Evolutionary conservation across 208 protist species (phyloP).

Genomic region (Spongospora subterranea): DNA sequence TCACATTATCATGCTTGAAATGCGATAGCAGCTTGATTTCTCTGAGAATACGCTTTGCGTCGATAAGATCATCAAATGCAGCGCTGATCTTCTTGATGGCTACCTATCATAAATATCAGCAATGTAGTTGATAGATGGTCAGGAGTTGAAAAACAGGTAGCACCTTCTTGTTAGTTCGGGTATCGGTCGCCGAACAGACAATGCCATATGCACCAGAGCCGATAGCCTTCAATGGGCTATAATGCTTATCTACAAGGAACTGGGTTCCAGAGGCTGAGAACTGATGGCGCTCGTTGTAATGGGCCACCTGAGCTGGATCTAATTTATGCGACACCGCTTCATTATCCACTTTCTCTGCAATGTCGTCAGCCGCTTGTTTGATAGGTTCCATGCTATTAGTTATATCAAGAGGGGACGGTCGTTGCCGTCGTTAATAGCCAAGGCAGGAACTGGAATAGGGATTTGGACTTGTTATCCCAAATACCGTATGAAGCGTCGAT

Average conservation of each 20-base stretch:
- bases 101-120: constrained; percentile 61
- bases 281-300: constrained; percentile 58
- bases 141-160: not conserved
- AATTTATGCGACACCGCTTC: not conserved
- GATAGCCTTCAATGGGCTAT: constrained; percentile 70
- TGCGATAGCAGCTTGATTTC: constrained; percentile 72
- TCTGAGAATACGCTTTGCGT: constrained; percentile 72
- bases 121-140: not conserved
- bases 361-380: not conserved
- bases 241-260: constrained; percentile 70
- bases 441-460: no score
- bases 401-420: no score
- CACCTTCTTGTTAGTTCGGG: constrained; percentile 39
- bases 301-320: not conserved
- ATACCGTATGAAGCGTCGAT: no score
- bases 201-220: constrained; percentile 79
- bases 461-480: no score
- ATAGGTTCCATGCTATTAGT: no score
- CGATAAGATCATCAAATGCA: constrained; percentile 70
- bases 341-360: not conserved
- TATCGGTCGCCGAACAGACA: constrained; percentile 66
- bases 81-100: constrained; percentile 73
- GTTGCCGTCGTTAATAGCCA: no score
- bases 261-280: constrained; percentile 62
- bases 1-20: constrained; percentile 74